Conservation (phyloP, 1,284 basidiomycete species). For the Apiotrichum domesticum region DNA sequence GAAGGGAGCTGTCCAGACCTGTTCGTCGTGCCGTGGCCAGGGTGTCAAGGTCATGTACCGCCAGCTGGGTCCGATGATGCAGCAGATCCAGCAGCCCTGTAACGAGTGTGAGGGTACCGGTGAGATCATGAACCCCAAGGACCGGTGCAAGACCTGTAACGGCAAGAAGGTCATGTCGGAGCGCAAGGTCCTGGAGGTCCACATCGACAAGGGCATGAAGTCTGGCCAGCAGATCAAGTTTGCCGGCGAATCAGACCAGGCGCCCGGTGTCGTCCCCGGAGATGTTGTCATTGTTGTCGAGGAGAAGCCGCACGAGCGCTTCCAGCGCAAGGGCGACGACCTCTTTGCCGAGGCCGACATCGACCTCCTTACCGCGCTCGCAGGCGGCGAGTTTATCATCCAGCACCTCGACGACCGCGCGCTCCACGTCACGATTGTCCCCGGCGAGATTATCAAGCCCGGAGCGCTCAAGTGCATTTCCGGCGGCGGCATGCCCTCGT, state of each 20-base stretch:
- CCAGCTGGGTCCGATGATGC: conserved; percentile 96
- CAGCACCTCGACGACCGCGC: conserved; percentile 91
- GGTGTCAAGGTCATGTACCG: conserved; percentile 88
- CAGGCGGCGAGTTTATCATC: conserved; percentile 83
- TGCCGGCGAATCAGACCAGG: conserved; percentile 92
- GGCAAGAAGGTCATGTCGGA: conserved; percentile 94
- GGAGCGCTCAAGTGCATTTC: conserved; percentile 86
- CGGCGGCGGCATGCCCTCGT: conserved; percentile 97
- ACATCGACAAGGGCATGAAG: conserved; percentile 99
- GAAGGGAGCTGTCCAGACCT: conserved; percentile 84
- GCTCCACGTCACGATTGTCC: conserved; percentile 73
- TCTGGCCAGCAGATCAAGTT: conserved; percentile 95
- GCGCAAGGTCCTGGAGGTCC: conserved; percentile 96
- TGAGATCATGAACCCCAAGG: conserved; percentile 89
- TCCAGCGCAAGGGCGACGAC: conserved; percentile 91
- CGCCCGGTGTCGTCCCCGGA: conserved; percentile 81
- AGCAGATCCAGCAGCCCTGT: conserved; percentile 95
- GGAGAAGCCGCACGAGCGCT: conserved; percentile 86
- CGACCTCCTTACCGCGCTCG: conserved; percentile 89
- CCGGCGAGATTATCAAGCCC: conserved; percentile 91
- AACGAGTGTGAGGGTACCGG: conserved; percentile 87
- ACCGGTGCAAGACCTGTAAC: conserved; percentile 87
- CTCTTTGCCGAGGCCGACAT: conserved; percentile 81
- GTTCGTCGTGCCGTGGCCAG: conserved; percentile 76
- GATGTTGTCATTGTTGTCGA: conserved; percentile 97